Base-by-base conservation (phyloP, 441 rosid genomes). In the Erodium trifolium region DNA sequence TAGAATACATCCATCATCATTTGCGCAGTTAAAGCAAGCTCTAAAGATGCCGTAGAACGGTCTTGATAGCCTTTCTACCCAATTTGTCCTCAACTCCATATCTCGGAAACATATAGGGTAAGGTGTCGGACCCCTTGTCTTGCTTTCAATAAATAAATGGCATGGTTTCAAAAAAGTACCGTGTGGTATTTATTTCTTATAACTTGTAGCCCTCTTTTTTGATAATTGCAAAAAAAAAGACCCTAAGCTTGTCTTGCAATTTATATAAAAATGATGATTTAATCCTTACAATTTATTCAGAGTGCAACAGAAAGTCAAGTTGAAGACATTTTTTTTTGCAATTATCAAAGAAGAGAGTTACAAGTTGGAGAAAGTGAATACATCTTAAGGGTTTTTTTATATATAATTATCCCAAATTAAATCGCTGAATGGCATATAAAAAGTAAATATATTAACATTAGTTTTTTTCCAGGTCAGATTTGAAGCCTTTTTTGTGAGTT, bases 1-100 rank as follows among this genome's bases (percentile, higher is more conserved):
- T 74, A 84, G 92, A 77, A 92, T 95, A 85, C 97, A 92, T 78
- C 89, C 98, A 14, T 75, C 99, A 4, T 86, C 98, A 70, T 78
- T 92, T 67, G 81, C 91, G 63, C 98, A 92, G 78, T 78, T 95
- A 84, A 92, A 95, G 81, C 91, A 90, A 80, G 99, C 95, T 27
- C 78, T 92, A 79, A 92, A 92, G 86, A 86, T 94, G 82, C 84
- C 83, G 1, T 91, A 90, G 86, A 60, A 49, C 27, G n/a, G 31
- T 31, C 5, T 16, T 60, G 63, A 34, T 59, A 45, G 49, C 45
- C 57, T 65, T 68, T 63, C 43, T 49, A 16, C 55, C 64, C 70
- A 65, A 70, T 53, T 62, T 72, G 69, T 73, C 66, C 29, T 72
- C 55, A 70, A 47, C 67, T 17, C 66, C 65, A 59, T 55, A 41